Percentiles rank a stretch among this genome's conserved stretches.
These are phyloP conservation scores for Hyaloscypha finlandica DNA, from an alignment of 495 filamentous ascomycete species.

Conservation along the genomic window DNA sequence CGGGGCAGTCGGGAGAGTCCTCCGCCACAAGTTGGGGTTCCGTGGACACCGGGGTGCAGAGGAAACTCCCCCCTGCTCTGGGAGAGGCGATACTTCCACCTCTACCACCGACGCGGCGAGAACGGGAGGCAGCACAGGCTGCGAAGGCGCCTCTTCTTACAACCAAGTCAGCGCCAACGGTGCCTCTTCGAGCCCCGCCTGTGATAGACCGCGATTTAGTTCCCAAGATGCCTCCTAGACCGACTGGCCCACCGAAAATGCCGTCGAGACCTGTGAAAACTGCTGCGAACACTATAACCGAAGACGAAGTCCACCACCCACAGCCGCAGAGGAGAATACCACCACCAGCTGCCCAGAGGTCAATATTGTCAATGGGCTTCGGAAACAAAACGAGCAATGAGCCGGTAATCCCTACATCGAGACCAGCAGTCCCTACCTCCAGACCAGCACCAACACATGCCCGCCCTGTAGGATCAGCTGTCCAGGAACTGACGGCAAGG, in stretches of 20 bases:
- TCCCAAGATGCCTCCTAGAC: constrained; percentile 28
- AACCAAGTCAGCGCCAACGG: constrained; percentile 27
- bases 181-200: constrained; percentile 23
- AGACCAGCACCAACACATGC: constrained; percentile 5
- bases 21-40: constrained; percentile 2
- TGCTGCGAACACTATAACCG: background rate
- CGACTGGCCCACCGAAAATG: constrained; percentile 18
- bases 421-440: constrained; percentile 10
- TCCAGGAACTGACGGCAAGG: constrained; percentile 19
- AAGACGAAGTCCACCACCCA: constrained; percentile 9
- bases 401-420: constrained; percentile 17
- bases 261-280: constrained; percentile 15
- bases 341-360: constrained; percentile 18
- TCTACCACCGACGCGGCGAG: constrained; percentile 34
- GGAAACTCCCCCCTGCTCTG: constrained; percentile 50
- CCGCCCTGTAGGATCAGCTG: constrained; percentile 17
- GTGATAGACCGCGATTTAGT: constrained; percentile 22
- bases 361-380: constrained; percentile 29
- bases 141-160: constrained; percentile 17
- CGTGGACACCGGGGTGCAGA: constrained; percentile 14
- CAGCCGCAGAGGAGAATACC: constrained; percentile 25
- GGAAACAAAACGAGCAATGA: constrained; percentile 23
- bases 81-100: constrained; percentile 52
- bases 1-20: constrained; percentile 23
- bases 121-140: constrained; percentile 22